Evolutionary conservation across 1,139 yeast species (phyloP).

Genomic region (Eremothecium gossypii): DNA sequence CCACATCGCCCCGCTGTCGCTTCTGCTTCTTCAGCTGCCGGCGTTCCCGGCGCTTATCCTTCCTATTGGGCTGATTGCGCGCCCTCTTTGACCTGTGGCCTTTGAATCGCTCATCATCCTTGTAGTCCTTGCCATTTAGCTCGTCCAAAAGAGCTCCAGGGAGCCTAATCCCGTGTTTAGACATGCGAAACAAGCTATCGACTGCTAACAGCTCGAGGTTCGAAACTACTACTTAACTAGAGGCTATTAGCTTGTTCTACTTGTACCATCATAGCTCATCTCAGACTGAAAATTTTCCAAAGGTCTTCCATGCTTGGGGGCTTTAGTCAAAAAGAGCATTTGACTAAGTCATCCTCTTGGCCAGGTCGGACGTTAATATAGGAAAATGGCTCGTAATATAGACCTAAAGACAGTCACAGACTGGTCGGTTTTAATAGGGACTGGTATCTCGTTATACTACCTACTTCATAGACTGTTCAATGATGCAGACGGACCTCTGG

Average conservation of each 20-base stretch:
- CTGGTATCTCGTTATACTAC: constrained; percentile 74
- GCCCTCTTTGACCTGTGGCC: constrained; percentile 14
- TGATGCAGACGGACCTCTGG: constrained; percentile 38
- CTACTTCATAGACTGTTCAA: constrained; percentile 49
- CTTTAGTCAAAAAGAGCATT: background rate
- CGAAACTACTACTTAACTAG: background rate
- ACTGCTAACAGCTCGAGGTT: too few species aligned
- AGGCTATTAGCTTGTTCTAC: background rate
- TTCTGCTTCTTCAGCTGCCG: constrained; percentile 23
- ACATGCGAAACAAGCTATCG: constrained; percentile 4
- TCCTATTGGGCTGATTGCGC: constrained; percentile 20
- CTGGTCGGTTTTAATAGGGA: constrained; percentile 65
- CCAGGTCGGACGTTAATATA: too few species aligned
- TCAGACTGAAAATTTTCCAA: constrained; percentile 2
- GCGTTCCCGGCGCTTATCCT: constrained; percentile 28
- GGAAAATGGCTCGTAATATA: constrained; percentile 33
- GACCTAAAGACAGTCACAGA: constrained; percentile 55
- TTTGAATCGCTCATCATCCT: constrained; percentile 21
- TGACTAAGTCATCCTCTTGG: too few species aligned
- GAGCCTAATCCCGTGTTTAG: constrained; percentile 44
- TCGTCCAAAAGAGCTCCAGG: constrained; percentile 64
- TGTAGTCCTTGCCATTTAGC: constrained; percentile 42
- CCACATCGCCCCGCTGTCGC: background rate
- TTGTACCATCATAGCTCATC: constrained; percentile 3
- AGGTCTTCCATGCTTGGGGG: background rate